These are phyloP conservation scores for Microascus cirrosus DNA, from an alignment of 2,329 filamentous ascomycete genomes.

Conservation along the genomic window DNA sequence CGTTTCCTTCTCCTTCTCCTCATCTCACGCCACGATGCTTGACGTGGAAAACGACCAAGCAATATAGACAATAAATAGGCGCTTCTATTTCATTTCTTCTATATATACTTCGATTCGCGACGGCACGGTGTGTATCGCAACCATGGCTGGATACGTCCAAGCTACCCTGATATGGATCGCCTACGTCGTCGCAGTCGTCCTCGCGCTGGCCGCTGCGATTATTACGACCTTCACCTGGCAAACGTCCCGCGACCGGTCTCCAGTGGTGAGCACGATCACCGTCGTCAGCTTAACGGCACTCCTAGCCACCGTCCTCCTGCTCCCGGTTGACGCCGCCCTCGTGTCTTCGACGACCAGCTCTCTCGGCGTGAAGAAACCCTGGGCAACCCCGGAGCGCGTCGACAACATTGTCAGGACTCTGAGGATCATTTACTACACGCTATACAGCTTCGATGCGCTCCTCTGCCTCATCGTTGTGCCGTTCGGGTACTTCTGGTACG, in stretches of 20 bases:
- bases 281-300: constrained; percentile 80
- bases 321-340: constrained; percentile 91
- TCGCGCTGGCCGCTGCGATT: constrained; percentile 66
- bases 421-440: constrained; percentile 79
- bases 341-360: constrained; percentile 77
- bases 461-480: constrained; percentile 84
- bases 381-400: constrained; percentile 77
- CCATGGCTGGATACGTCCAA: constrained; percentile 48
- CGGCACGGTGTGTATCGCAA: neutral
- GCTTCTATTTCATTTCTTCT: neutral
- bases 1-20: neutral
- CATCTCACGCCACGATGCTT: neutral
- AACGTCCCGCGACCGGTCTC: constrained; percentile 73
- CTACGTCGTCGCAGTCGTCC: constrained; percentile 70
- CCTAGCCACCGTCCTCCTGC: constrained; percentile 80
- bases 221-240: constrained; percentile 91
- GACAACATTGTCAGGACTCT: constrained; percentile 69
- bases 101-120: neutral
- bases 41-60: neutral
- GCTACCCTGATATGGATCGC: constrained; percentile 90
- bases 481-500: constrained; percentile 96
- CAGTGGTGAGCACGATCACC: constrained; percentile 70
- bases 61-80: neutral
- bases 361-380: constrained; percentile 79
- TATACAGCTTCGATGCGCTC: constrained; percentile 85